Evolutionary conservation across 495 filamentous ascomycete genomes (phyloP).

Genomic region (Penicillium diatomitis): DNA sequence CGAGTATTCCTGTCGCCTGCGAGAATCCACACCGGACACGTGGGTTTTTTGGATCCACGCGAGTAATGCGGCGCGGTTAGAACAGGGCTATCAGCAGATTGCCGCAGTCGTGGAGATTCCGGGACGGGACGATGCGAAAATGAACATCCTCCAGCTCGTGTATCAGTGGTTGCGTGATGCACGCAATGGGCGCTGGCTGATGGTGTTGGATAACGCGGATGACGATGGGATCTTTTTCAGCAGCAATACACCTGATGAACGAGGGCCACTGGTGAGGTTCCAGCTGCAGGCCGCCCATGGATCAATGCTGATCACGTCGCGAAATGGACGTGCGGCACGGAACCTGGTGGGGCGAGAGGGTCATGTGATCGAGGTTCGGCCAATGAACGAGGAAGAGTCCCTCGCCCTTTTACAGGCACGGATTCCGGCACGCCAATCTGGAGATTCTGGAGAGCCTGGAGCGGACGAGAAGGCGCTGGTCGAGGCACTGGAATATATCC

Average conservation of each 20-base stretch:
- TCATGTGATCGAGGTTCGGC: conserved; percentile 16
- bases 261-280: not conserved
- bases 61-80: too few relatives aligned
- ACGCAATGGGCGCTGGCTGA: conserved; percentile 17
- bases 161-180: not conserved
- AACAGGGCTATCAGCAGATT: conserved; percentile 36
- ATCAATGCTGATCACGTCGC: conserved; percentile 25
- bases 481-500: conserved; percentile 27
- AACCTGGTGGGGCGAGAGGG: conserved; percentile 11
- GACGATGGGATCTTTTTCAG: conserved; percentile 13
- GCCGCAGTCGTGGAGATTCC: conserved; percentile 15
- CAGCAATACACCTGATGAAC: conserved; percentile 2
- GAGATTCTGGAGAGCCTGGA: conserved; percentile 4
- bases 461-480: conserved; percentile 26
- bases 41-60: conserved; percentile 44
- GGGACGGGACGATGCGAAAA: conserved; percentile 12
- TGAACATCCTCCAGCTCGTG: conserved; percentile 5
- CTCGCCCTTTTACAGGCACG: conserved; percentile 10
- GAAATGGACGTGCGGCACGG: conserved; percentile 18
- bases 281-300: not conserved
- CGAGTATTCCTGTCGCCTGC: conserved; percentile 34
- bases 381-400: conserved; percentile 20
- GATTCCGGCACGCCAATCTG: conserved; percentile 4
- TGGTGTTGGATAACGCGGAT: conserved; percentile 29
- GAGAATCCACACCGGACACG: conserved; percentile 23